Conservation (phyloP, 352 stramenopile genomes). For the Phytophthora cryptogea region DNA sequence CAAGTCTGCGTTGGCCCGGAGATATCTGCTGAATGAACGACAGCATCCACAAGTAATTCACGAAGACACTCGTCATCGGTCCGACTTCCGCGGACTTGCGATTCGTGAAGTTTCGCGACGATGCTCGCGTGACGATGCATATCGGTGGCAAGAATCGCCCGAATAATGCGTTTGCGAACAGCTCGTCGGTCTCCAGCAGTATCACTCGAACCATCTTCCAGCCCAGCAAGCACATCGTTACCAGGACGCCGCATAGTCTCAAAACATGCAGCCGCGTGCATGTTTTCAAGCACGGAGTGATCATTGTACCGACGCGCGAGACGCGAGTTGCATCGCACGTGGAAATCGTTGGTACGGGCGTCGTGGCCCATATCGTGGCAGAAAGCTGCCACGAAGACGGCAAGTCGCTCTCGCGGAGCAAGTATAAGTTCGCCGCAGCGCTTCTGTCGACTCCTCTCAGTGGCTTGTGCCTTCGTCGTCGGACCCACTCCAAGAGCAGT, state of each 20-base stretch:
- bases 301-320: conserved; percentile 90
- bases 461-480: conserved; percentile 26
- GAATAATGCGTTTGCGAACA: conserved; percentile 75
- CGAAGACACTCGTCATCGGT: conserved; percentile 60
- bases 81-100: conserved; percentile 58
- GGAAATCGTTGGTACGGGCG: conserved; percentile 88
- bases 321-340: conserved; percentile 74
- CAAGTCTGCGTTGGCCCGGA: conserved; percentile 65
- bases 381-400: conserved; percentile 80
- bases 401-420: conserved; percentile 56
- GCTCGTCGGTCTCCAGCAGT: conserved; percentile 24
- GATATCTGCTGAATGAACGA: conserved; percentile 84
- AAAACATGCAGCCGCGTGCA: conserved; percentile 83
- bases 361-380: conserved; percentile 91
- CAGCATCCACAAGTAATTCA: conserved; percentile 71
- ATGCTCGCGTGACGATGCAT: conserved; percentile 81
- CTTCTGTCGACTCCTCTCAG: conserved; percentile 28
- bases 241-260: conserved; percentile 75
- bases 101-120: conserved; percentile 70
- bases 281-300: conserved; percentile 89
- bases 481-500: conserved; percentile 21
- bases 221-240: conserved; percentile 64
- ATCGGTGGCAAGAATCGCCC: conserved; percentile 83
- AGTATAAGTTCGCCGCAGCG: conserved; percentile 49
- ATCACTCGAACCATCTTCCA: conserved; percentile 34